Conservation (phyloP, 2,329 filamentous ascomycete species). For the Pleoardoris graminearum region DNA sequence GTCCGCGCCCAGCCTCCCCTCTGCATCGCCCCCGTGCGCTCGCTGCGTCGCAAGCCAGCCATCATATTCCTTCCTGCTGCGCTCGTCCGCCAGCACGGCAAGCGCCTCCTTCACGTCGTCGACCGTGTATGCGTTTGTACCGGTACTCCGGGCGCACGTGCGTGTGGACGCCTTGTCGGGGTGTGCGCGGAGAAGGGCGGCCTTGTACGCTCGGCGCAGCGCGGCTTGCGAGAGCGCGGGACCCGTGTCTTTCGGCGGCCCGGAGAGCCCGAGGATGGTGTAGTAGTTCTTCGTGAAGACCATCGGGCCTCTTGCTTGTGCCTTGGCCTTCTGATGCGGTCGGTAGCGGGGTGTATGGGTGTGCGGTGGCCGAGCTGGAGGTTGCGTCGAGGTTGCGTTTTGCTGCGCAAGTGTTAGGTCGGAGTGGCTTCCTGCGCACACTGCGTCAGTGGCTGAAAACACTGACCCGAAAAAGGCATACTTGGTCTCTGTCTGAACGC, state of each 20-base stretch:
- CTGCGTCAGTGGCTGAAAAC: background rate
- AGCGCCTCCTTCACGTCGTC: constrained; percentile 65
- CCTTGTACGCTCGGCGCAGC: constrained; percentile 55
- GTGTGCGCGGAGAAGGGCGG: constrained; percentile 60
- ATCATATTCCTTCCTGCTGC: constrained; percentile 50
- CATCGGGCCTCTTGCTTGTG: constrained; percentile 15
- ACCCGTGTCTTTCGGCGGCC: constrained; percentile 1
- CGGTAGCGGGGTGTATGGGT: background rate
- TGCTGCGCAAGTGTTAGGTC: background rate
- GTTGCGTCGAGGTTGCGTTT: background rate
- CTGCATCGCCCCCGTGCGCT: constrained; percentile 1
- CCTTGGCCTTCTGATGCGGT: background rate
- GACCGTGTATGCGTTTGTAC: constrained; percentile 47
- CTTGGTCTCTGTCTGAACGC: background rate
- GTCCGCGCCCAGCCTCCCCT: constrained; percentile 17
- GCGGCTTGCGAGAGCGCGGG: constrained; percentile 5
- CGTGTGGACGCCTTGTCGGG: constrained; percentile 63
- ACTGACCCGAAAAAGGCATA: background rate
- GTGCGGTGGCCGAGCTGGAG: background rate
- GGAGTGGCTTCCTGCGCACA: background rate
- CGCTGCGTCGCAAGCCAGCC: constrained; percentile 17
- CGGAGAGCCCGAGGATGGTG: constrained; percentile 26
- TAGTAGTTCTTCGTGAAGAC: constrained; percentile 39
- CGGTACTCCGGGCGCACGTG: too few relatives aligned
- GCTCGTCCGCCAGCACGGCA: constrained; percentile 54